Percentiles rank a stretch among this genome's conserved stretches.
Conservation (phyloP, 2,329 filamentous ascomycete species). For the Colletotrichum lini region DNA sequence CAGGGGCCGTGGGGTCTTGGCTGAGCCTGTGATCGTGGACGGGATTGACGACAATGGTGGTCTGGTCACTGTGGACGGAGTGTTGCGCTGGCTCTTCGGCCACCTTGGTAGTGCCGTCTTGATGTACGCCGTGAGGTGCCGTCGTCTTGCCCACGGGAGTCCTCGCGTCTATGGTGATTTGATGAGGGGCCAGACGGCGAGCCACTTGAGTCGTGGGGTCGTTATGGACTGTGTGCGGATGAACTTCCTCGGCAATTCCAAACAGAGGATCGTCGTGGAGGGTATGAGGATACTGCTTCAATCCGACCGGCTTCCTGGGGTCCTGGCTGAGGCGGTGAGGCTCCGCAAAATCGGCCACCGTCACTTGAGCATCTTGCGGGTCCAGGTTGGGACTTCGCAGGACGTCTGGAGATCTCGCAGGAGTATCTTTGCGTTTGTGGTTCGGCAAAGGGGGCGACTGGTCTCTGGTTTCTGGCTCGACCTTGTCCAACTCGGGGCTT, state of each 20-base stretch:
- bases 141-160: background rate
- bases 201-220: conserved; percentile 19
- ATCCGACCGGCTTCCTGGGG: conserved; percentile 11
- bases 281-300: conserved; percentile 1
- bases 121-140: conserved; percentile 17
- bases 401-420: conserved; percentile 30
- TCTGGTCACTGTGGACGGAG: conserved; percentile 17
- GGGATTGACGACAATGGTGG: background rate
- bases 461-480: background rate
- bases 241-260: conserved; percentile 28
- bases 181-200: conserved; percentile 16
- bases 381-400: conserved; percentile 15
- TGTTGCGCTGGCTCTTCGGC: conserved; percentile 14
- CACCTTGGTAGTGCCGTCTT: conserved; percentile 14
- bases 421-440: conserved; percentile 26
- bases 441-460: background rate
- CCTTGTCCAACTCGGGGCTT: conserved; percentile 3
- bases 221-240: conserved; percentile 23
- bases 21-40: conserved; percentile 29
- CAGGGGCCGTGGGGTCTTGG: conserved; percentile 10
- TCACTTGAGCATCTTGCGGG: conserved; percentile 18
- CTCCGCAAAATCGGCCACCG: conserved; percentile 8
- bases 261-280: conserved; percentile 29
- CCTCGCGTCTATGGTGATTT: conserved; percentile 19
- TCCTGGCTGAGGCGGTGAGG: conserved; percentile 33